Percentiles rank a stretch among this genome's conserved stretches.
Evolutionary conservation across 805 yeast genomes (phyloP).

Genomic region (Suhomyces xylopsoci): DNA sequence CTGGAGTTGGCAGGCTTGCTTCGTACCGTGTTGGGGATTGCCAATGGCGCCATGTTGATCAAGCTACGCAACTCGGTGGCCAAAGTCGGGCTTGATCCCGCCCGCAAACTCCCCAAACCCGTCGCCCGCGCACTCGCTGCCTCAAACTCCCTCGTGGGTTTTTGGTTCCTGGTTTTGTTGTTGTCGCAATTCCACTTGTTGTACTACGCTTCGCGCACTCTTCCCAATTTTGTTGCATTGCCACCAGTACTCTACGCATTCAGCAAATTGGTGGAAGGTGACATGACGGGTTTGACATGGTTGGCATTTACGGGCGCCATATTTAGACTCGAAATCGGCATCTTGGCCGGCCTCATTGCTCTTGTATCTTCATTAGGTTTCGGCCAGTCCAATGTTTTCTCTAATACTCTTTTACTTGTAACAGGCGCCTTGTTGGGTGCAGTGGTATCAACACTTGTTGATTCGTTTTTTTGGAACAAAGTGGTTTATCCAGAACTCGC

Average conservation of each 20-base stretch:
- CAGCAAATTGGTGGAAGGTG: conserved; percentile 48
- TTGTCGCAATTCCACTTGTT: conserved; percentile 74
- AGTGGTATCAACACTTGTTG: conserved; percentile 48
- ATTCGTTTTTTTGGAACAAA: conserved; percentile 72
- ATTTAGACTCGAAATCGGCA: conserved; percentile 69
- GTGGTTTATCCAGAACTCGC: conserved; percentile 69
- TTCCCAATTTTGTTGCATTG: conserved; percentile 84
- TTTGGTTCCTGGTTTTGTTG: conserved; percentile 60
- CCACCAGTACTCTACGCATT: conserved; percentile 65
- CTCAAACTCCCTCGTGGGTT: conserved; percentile 25
- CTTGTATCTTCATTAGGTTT: conserved; percentile 42
- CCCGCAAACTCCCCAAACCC: background rate
- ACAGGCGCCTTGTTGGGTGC: conserved; percentile 56
- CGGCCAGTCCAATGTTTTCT: conserved; percentile 44
- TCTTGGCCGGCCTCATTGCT: conserved; percentile 49
- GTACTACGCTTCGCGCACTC: conserved; percentile 76
- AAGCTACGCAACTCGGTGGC: conserved; percentile 42
- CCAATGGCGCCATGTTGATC: conserved; percentile 55
- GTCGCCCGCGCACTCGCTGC: background rate
- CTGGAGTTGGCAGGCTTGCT: conserved; percentile 46
- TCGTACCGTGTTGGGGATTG: conserved; percentile 60
- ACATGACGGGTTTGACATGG: conserved; percentile 46
- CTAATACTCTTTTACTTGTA: conserved; percentile 37
- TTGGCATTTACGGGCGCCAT: conserved; percentile 62
- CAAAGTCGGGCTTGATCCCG: background rate